Evolutionary conservation across 2,329 filamentous ascomycete genomes (phyloP), one percentile per base, ranked within the genome.

Genomic region (Colletotrichum zoysiae): DNA sequence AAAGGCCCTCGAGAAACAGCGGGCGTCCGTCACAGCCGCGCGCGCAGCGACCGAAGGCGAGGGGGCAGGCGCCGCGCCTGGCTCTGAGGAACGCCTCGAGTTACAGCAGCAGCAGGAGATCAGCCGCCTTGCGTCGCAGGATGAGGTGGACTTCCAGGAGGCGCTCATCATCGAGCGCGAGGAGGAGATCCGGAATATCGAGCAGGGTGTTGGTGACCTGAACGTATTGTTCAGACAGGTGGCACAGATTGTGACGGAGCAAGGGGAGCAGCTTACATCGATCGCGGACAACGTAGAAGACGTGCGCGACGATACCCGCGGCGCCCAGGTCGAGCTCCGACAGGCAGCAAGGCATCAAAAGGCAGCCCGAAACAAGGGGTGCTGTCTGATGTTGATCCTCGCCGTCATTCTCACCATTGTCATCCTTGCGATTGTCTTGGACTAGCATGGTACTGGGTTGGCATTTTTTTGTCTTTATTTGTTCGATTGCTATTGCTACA

Each of bases 181-280:
- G 82, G 91, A 94, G 69, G 96, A 99, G 84, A 99, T 99, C 76
- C 92, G 95, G 74, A 97, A 97, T 80, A 99, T 99, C 78, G 96
- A 98, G 84, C 95, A 98, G 82, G 95, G 93, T 67, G 96, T 99
- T 8, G 93, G 93, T 67, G 96, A 99, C 78, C 85, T 99, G 74
- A 99, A 99, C 78, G 96, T 98, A 78, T 88, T 99, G 55, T 99
- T 99, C 86, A 89, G 95, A 74, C 95, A 99, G 84, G 95, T 99
- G n/a, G 96, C 95, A 58, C 95, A 97, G 81, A 98, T 99, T 81
- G 95, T 99, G 62, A 90, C 90, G 73, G 95, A 98, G 83, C 96
- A 99, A 83, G 96, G 96, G 62, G 93, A 94, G 76, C 90, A 93
- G 82, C 86, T 99, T 40, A 92, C 95, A 78, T 93, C 93, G 23